Evolutionary conservation across 805 yeast genomes (phyloP).

Genomic region (Saccharomycodes ludwigii): DNA sequence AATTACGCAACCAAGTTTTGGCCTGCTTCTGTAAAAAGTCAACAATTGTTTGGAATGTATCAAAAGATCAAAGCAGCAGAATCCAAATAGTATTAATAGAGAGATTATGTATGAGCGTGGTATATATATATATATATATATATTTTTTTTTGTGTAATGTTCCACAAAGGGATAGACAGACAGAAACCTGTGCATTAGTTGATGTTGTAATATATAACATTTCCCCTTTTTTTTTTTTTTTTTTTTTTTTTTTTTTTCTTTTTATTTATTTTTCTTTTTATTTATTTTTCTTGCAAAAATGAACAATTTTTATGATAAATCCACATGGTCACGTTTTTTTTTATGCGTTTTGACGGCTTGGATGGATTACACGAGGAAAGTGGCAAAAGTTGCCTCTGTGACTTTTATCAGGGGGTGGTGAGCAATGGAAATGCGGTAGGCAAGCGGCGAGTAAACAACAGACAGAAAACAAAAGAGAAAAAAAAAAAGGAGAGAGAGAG

Average conservation of each 20-base stretch:
- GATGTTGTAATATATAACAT: background rate
- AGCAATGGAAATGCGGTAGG: too few relatives aligned
- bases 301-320: too few relatives aligned
- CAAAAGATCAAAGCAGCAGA: constrained; percentile 31
- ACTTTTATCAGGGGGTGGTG: too few relatives aligned
- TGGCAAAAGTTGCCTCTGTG: too few relatives aligned
- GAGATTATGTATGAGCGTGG: too few relatives aligned
- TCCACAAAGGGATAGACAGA: background rate
- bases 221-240: background rate
- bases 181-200: background rate
- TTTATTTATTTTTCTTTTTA: too few relatives aligned
- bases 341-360: too few relatives aligned
- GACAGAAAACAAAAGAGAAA: background rate
- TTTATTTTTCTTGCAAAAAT: too few relatives aligned
- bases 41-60: constrained; percentile 68
- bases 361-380: too few relatives aligned
- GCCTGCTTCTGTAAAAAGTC: constrained; percentile 77
- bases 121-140: background rate
- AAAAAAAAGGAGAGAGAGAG: background rate
- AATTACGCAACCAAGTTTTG: constrained; percentile 72
- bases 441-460: too few relatives aligned
- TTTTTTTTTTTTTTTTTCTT: background rate
- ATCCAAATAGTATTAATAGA: too few relatives aligned
- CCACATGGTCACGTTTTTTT: too few relatives aligned
- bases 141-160: background rate